Evolutionary conservation across 805 yeast genomes (phyloP), one percentile per base, ranked within the genome.

Genomic region (Yarrowia deformans): DNA sequence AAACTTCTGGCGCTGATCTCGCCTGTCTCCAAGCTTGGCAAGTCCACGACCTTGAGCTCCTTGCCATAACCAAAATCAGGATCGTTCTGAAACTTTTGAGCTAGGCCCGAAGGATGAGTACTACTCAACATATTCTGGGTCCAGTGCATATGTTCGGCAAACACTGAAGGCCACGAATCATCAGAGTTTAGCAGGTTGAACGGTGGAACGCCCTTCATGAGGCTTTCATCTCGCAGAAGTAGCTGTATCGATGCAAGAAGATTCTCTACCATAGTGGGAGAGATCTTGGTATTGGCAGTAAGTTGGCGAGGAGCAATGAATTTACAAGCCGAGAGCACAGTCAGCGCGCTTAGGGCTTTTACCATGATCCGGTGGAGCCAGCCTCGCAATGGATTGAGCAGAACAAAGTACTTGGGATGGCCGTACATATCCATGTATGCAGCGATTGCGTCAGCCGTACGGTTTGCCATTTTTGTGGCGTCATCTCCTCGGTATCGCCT

Each of bases 321-420:
- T 12, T 16, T 35, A 23, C 32, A 19, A 13, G 34, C 6, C 2
- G 46, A 39, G 13, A 35, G 34, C 16, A 23, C 35, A 8, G 45
- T 39, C 14, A 55, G 14, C 61, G 23, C 19, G 0, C 35, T 7
- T 1, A 55, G 46, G 8, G 46, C 61, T 18, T 1, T 35, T 7
- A 18, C 3, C 13, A 55, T 14, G 34, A 32, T 14, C 13, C 8
- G 2, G 14, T 55, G 23, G 3, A 55, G 16, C 61, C 61, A 55
- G 19, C 14, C 14, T 14, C 42, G 3, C 19, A 55, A 18, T 9
- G 61, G 61, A 32, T 55, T 55, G 35, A 55, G 19, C 14, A 55
- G 35, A 14, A 55, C 46, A 23, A 55, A 39, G 46, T 55, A 55
- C 46, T 39, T 10, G 18, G 61, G 61, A 23, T 23, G 39, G 10